Percentiles rank a stretch among this genome's conserved stretches.
phyloP scores from a whole-genome alignment of 495 filamentous ascomycete species.

The Neurospora sp. region DNA sequence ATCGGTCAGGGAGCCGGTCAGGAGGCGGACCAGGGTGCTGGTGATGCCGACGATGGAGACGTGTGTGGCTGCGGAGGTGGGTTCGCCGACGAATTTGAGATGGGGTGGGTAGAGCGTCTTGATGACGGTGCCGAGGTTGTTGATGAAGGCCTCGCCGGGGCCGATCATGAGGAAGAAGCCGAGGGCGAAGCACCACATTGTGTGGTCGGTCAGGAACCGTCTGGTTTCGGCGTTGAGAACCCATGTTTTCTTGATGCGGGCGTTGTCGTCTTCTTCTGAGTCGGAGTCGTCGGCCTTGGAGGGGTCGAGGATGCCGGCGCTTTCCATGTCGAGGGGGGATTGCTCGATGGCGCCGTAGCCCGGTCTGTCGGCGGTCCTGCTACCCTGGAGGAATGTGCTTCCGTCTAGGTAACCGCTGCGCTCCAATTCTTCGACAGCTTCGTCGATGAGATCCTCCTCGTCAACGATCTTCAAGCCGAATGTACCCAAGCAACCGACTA shows the following conservation, averaged over 20 bases:
- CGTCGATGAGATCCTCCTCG: constrained; percentile 65
- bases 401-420: constrained; percentile 69
- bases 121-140: constrained; percentile 92
- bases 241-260: constrained; percentile 67
- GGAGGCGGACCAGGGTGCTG: constrained; percentile 77
- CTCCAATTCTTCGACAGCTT: constrained; percentile 76
- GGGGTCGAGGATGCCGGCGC: constrained; percentile 20
- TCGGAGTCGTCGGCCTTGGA: constrained; percentile 9
- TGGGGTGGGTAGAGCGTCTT: constrained; percentile 65
- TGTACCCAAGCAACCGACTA: constrained; percentile 62
- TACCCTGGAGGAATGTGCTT: constrained; percentile 28
- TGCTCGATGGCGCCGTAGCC: constrained; percentile 30
- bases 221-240: constrained; percentile 80
- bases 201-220: constrained; percentile 71
- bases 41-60: constrained; percentile 86
- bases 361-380: constrained; percentile 17
- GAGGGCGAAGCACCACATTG: constrained; percentile 88
- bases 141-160: constrained; percentile 92
- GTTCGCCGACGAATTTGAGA: constrained; percentile 31
- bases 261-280: constrained; percentile 51
- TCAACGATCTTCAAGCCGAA: constrained; percentile 58
- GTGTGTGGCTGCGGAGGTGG: constrained; percentile 71
- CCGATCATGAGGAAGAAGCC: constrained; percentile 93
- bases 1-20: constrained; percentile 80
- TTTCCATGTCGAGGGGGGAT: constrained; percentile 23